phyloP scores from a whole-genome alignment of 352 stramenopile species.

The Globisporangium barbulae region DNA sequence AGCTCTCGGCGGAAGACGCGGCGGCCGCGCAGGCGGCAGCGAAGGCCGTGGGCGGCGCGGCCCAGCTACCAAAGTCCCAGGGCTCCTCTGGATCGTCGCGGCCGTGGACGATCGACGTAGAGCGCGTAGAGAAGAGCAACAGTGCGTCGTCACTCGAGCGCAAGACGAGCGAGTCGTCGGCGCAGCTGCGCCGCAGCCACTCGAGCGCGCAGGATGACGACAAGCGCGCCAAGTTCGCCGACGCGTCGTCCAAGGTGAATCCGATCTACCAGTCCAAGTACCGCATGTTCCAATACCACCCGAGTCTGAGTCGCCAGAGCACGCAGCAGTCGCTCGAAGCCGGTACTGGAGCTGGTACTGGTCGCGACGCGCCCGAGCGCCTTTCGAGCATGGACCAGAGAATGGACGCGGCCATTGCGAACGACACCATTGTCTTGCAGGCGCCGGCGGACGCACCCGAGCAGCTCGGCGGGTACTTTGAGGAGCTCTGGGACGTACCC shows the following conservation, averaged over 20 bases:
- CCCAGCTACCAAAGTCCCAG: slow-evolving; percentile 5
- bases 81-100: slow-evolving; percentile 16
- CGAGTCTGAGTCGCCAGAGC: slow-evolving; percentile 22
- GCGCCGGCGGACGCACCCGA: slow-evolving; percentile 19
- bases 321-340: slow-evolving; percentile 12
- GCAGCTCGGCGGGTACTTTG: slow-evolving; percentile 51
- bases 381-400: neutral
- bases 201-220: slow-evolving; percentile 4
- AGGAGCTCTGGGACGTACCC: slow-evolving; percentile 47
- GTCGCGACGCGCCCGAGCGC: neutral
- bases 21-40: neutral
- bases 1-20: slow-evolving; percentile 18
- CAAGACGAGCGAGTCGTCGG: slow-evolving; percentile 20
- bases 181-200: slow-evolving; percentile 12
- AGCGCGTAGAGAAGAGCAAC: slow-evolving; percentile 13
- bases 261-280: slow-evolving; percentile 68
- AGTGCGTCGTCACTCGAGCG: neutral
- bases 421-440: neutral
- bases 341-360: neutral
- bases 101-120: slow-evolving; percentile 36
- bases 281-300: slow-evolving; percentile 64
- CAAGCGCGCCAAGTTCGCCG: slow-evolving; percentile 24
- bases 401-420: neutral
- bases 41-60: neutral
- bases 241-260: slow-evolving; percentile 39